Base-by-base conservation (phyloP, 2,329 filamentous ascomycete genomes). In the Aspergillus aculeatinus region DNA sequence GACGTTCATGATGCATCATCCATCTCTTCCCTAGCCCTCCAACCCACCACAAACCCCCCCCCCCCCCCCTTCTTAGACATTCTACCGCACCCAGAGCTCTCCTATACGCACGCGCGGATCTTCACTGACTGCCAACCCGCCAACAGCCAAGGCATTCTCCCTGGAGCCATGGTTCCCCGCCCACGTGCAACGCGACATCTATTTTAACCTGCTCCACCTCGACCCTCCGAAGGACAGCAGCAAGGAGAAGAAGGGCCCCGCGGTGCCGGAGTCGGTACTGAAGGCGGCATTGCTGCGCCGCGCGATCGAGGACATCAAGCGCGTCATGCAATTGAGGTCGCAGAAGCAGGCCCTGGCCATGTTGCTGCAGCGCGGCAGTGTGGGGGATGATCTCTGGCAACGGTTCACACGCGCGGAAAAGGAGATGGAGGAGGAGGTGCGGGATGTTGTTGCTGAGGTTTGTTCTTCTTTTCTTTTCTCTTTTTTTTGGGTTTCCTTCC, bases 341-440 rank as follows among this genome's bases (percentile, higher is more conserved):
- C 89, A 92, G 68, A 99, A 98, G 81, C 90, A 91, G 70, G 92
- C 95, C 7, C 87, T 96, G 72, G 89, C 89, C 72, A 85, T 88
- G 25, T 80, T 99, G 66, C 78, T 98, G 68, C 92, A 96, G 78
- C 85, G 92, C 64, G 95, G 95, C 52, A 96, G 92, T 71, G 92
- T 99, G 1, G 94, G 95, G 14, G 95, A 99, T 74, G 95, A 99
- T 76, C 79, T 99, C 67, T 96, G 92, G 90, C 91, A 97, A 81
- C 85, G 94, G 44, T 96, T 98, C 77, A 79, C 88, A 77, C 85
- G 92, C 54, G 95, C 94, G 0, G 95, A 99, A 84, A 93, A 96
- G 81, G 95, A 99, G 79, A 96, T 98, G 82, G 93, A 99, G 79
- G 91, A 92, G 67, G 95, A 99, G 79, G 83, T 99, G 63, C 87